A percentile compares a stretch with the other conserved stretches of the same genome.
phyloP scores from a whole-genome alignment of 257 asterid genomes.

The Salvia splendens region DNA sequence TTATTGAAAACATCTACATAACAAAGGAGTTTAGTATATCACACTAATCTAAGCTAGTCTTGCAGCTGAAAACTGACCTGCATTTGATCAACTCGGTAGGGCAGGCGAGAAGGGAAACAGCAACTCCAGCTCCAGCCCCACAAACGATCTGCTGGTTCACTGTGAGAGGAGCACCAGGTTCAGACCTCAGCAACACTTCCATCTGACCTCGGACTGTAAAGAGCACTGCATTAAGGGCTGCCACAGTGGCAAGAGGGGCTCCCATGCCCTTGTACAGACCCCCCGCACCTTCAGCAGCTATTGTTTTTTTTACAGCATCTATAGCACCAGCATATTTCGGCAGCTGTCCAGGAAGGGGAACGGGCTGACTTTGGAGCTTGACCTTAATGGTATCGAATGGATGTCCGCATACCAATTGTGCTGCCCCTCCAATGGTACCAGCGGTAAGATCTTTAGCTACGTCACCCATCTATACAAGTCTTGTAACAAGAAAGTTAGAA shows the following conservation, averaged over 20 bases:
- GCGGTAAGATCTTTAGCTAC: conserved; percentile 40
- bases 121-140: conserved; percentile 94
- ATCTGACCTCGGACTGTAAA: conserved; percentile 82
- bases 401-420: conserved; percentile 86
- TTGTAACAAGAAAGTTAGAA: not conserved
- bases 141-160: conserved; percentile 73
- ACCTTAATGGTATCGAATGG: conserved; percentile 97
- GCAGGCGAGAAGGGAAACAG: conserved; percentile 83
- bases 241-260: conserved; percentile 95
- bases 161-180: conserved; percentile 67
- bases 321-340: conserved; percentile 81
- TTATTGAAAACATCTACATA: not conserved
- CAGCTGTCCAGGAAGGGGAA: conserved; percentile 76
- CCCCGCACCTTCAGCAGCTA: conserved; percentile 88
- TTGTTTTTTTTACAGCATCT: conserved; percentile 84
- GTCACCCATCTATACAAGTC: conserved; percentile 63
- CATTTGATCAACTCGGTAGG: conserved; percentile 91
- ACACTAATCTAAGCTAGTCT: not conserved
- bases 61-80: conserved; percentile 49
- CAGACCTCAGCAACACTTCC: conserved; percentile 74
- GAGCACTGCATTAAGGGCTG: conserved; percentile 82
- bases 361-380: conserved; percentile 95
- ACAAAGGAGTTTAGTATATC: not conserved
- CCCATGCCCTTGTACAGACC: conserved; percentile 98
- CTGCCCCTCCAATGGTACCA: conserved; percentile 76